phyloP scores from a whole-genome alignment of 2,329 filamentous ascomycete genomes.

The Anisogramma anomala region DNA sequence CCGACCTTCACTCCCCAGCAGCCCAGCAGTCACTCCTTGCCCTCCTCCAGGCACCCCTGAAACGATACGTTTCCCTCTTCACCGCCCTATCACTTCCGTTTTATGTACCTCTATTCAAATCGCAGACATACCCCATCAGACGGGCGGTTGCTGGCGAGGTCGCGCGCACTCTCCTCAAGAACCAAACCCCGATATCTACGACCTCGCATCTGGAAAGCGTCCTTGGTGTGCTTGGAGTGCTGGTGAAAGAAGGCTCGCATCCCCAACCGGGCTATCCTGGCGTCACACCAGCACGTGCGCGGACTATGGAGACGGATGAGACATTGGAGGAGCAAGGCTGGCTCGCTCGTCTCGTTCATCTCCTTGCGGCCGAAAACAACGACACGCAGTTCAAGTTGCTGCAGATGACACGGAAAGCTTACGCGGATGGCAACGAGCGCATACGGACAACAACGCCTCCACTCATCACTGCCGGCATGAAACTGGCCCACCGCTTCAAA shows the following conservation, averaged over 20 bases:
- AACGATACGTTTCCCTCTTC: conserved; percentile 85
- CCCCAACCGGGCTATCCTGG: conserved; percentile 74
- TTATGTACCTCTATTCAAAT: conserved; percentile 79
- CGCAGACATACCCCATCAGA: conserved; percentile 85
- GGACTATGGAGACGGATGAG: conserved; percentile 79
- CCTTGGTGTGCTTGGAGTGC: conserved; percentile 73
- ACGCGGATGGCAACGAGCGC: conserved; percentile 82
- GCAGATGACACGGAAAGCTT: conserved; percentile 77
- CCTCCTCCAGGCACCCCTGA: conserved; percentile 80
- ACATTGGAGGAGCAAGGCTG: conserved; percentile 97
- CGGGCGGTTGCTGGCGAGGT: conserved; percentile 86
- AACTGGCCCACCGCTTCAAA: conserved; percentile 81
- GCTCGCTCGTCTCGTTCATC: conserved; percentile 83
- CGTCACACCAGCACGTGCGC: conserved; percentile 59
- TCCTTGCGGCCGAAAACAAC: conserved; percentile 73
- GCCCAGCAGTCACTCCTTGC: conserved; percentile 83
- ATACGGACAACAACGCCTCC: conserved; percentile 94
- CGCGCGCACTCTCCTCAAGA: conserved; percentile 67
- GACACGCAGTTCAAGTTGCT: conserved; percentile 91
- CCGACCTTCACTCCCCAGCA: conserved; percentile 80
- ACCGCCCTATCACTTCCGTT: conserved; percentile 89
- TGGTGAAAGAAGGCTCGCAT: conserved; percentile 88
- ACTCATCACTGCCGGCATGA: conserved; percentile 79
- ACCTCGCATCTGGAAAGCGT: conserved; percentile 76
- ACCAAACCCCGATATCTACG: conserved; percentile 68